A percentile compares a stretch with the other conserved stretches of the same genome.
Evolutionary conservation across 805 yeast species (phyloP).

Genomic region (Kregervanrija fluxuum): DNA sequence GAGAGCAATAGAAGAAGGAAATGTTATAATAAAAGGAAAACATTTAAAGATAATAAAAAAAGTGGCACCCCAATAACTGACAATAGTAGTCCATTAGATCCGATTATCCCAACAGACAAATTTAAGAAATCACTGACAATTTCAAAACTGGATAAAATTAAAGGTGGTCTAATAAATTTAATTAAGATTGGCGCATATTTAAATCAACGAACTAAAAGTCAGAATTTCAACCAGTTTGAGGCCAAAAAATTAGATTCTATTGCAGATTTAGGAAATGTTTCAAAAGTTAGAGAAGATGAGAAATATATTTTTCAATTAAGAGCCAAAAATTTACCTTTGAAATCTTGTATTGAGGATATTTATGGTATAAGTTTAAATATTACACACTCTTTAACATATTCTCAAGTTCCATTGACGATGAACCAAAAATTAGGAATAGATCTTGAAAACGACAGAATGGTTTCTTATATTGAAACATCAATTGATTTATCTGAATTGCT

Average conservation of each 20-base stretch:
- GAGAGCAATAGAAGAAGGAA: constrained; percentile 23
- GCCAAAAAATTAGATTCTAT: constrained; percentile 10
- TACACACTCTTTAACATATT: constrained; percentile 22
- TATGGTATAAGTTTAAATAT: constrained; percentile 10
- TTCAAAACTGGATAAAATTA: not conserved
- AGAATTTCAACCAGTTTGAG: not conserved
- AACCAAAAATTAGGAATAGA: constrained; percentile 13
- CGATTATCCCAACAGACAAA: not conserved
- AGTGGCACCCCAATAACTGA: constrained; percentile 1
- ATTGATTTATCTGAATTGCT: constrained; percentile 17
- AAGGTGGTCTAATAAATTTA: constrained; percentile 1
- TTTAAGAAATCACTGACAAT: constrained; percentile 5
- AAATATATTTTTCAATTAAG: constrained; percentile 16
- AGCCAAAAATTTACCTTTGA: constrained; percentile 11
- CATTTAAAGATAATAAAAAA: constrained; percentile 7
- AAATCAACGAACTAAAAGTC: constrained; percentile 2
- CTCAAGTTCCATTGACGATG: constrained; percentile 19
- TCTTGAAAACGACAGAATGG: constrained; percentile 21
- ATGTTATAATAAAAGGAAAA: constrained; percentile 20
- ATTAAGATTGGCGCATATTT: constrained; percentile 10
- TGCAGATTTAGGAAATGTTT: constrained; percentile 17
- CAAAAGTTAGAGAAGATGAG: constrained; percentile 20
- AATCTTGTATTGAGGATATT: constrained; percentile 20
- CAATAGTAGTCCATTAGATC: not conserved
- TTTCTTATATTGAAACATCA: constrained; percentile 20